Evolutionary conservation across 352 stramenopile species (phyloP), one percentile per base, ranked within the genome.

Genomic region (Globisporangium cylindrosporum): DNA sequence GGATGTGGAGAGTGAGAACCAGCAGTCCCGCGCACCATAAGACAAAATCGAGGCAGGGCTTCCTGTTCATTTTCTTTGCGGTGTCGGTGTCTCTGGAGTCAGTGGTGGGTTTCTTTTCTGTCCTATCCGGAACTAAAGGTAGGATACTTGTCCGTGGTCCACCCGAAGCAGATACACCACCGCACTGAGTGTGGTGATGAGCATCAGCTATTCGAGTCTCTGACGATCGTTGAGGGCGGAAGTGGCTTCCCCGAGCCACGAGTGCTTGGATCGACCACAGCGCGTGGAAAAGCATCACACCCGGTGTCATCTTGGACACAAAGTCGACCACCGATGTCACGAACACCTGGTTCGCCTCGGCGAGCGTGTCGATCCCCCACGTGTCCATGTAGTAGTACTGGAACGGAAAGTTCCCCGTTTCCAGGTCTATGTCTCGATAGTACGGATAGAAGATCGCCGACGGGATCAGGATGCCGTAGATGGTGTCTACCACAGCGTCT

Each of bases 1-100:
- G 46, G n/a, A 32, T 22, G 25, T 64, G 57, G 3, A 69, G 29
- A 14, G 8, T 38, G n/a, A 69, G 56, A 46, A 69, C 56, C 14
- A 38, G 29, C 1, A 59, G 15, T 20, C 64, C 64, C 4, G 64
- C 27, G 4, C 29, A 46, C 14, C 59, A 8, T 29, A 69, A 34
- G n/a, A 25, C 20, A 5, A 46, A 4, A 32, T 64, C 64, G 15
- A 69, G 41, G 29, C 36, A 58, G 22, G 38, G 29, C 1, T 58
- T 43, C 0, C n/a, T 25, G 3, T 32, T 32, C n/a, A 9, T 22
- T 32, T 49, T 49, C 41, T 49, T 49, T 8, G 15, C 15, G 15
- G 41, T 49, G 41, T 49, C 15, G 15, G 15, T 49, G 41, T 49
- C 41, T 4, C 41, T n/a, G 15, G 5, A 20, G 15, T 49, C 41